Conservation (phyloP, 1,139 yeast species). For the Kodamaea derodonti region DNA sequence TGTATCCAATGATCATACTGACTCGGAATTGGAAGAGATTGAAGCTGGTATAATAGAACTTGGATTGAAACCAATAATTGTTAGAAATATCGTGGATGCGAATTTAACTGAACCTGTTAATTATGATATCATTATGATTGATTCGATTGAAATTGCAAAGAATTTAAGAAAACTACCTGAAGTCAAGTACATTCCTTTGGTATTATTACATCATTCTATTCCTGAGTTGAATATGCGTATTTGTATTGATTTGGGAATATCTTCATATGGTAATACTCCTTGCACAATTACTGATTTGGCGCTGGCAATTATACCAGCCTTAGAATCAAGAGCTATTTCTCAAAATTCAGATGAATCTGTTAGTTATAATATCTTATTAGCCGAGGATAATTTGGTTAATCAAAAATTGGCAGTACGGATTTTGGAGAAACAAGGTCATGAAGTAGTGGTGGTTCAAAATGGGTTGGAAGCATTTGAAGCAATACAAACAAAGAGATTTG, state of each 20-base stretch:
- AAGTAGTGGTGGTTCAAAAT: slow-evolving; percentile 79
- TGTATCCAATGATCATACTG: slow-evolving; percentile 61
- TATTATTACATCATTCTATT: slow-evolving; percentile 68
- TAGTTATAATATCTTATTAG: slow-evolving; percentile 69
- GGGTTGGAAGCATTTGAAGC: slow-evolving; percentile 83
- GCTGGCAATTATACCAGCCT: slow-evolving; percentile 76
- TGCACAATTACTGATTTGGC: slow-evolving; percentile 79
- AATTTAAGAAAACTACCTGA: slow-evolving; percentile 64
- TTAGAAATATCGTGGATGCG: slow-evolving; percentile 48
- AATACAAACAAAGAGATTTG: slow-evolving; percentile 60
- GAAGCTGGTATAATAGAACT: slow-evolving; percentile 37
- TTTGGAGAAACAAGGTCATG: slow-evolving; percentile 77
- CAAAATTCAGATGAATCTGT: slow-evolving; percentile 76
- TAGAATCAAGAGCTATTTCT: slow-evolving; percentile 78
- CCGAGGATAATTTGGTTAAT: slow-evolving; percentile 84
- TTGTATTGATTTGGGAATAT: slow-evolving; percentile 81
- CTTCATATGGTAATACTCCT: slow-evolving; percentile 85
- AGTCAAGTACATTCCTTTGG: slow-evolving; percentile 79
- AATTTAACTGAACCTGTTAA: slow-evolving; percentile 52
- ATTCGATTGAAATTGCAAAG: slow-evolving; percentile 71
- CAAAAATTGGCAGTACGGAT: slow-evolving; percentile 83
- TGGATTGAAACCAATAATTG: slow-evolving; percentile 49
- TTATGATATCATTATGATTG: slow-evolving; percentile 79
- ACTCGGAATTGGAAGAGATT: slow-evolving; percentile 45
- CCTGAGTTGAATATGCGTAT: slow-evolving; percentile 78